A percentile compares a stretch with the other conserved stretches of the same genome.
Conservation (phyloP, 192 early-diverging fungal genomes). For the Spizellomyces sp. region DNA sequence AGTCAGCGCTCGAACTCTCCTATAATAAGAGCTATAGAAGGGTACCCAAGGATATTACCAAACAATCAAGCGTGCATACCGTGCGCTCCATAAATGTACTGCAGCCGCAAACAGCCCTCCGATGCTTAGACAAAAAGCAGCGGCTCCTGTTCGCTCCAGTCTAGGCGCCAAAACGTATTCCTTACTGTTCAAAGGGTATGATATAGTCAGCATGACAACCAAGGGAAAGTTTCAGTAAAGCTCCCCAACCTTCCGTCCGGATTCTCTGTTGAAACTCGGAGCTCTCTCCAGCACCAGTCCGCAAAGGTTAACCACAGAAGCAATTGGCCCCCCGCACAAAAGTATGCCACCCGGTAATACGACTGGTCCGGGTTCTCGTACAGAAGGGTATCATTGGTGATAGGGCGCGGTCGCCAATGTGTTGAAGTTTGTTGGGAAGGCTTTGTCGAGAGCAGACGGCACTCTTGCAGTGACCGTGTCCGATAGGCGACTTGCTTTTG, state of each 20-base stretch:
- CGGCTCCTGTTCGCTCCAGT: neutral
- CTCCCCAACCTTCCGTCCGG: slow-evolving; percentile 9
- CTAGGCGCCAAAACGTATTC: slow-evolving; percentile 19
- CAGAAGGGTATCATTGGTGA: neutral
- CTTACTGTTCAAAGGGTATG: slow-evolving; percentile 6
- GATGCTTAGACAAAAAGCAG: slow-evolving; percentile 9
- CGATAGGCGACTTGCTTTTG: too few species aligned
- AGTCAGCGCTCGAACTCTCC: slow-evolving; percentile 13
- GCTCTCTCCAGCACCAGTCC: slow-evolving; percentile 25
- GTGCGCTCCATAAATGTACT: slow-evolving; percentile 16
- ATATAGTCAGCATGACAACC: neutral
- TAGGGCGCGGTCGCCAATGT: neutral
- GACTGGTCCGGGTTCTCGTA: slow-evolving; percentile 19
- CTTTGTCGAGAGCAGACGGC: too few species aligned
- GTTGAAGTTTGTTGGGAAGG: too few species aligned
- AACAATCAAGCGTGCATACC: slow-evolving; percentile 6
- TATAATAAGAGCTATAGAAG: neutral
- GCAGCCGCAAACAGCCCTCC: slow-evolving; percentile 16
- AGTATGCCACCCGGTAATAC: slow-evolving; percentile 26
- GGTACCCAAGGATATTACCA: neutral
- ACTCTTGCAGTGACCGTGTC: too few species aligned
- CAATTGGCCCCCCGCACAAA: slow-evolving; percentile 27
- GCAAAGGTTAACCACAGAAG: slow-evolving; percentile 21
- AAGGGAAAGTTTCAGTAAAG: neutral
- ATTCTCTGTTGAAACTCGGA: neutral